phyloP scores from a whole-genome alignment of 225 moss, liverwort and hornwort species.

The Climacium dendroides region DNA sequence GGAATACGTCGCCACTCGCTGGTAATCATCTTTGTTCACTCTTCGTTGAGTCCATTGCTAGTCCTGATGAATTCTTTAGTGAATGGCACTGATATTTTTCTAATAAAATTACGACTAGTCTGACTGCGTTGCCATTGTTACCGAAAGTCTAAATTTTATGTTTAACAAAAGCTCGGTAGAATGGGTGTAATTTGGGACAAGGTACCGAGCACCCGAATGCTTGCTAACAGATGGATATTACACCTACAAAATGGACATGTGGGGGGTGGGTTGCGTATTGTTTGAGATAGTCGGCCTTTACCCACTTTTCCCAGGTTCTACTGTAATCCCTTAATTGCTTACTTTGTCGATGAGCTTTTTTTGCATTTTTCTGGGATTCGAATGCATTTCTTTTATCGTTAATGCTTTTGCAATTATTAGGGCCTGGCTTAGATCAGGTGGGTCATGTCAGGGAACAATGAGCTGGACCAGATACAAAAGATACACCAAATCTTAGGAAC shows the following conservation, averaged over 20 bases:
- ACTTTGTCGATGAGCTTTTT: not conserved
- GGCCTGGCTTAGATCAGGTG: not conserved
- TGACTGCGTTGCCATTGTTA: not conserved
- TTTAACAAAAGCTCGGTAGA: not conserved
- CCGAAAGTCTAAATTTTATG: not conserved
- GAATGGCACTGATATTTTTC: not conserved
- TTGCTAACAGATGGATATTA: conserved; percentile 79
- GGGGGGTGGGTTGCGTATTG: conserved; percentile 72
- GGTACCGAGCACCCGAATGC: conserved; percentile 87
- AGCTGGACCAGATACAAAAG: conserved; percentile 78
- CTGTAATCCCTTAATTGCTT: not conserved
- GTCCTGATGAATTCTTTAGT: not conserved
- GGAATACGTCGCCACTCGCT: conserved; percentile 72
- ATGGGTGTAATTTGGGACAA: conserved; percentile 23
- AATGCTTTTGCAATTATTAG: not conserved
- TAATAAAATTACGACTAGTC: not conserved
- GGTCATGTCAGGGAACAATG: conserved; percentile 49
- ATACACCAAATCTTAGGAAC: conserved; percentile 80
- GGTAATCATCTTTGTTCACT: conserved; percentile 6
- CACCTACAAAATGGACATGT: conserved; percentile 88
- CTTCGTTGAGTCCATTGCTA: not conserved
- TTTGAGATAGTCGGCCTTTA: conserved; percentile 67
- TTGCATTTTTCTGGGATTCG: not conserved
- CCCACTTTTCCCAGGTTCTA: conserved; percentile 73
- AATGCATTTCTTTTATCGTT: not conserved